These are phyloP conservation scores for Porpolomopsis calyptriformis DNA, from an alignment of 768 basidiomycete genomes.

Conservation along the genomic window DNA sequence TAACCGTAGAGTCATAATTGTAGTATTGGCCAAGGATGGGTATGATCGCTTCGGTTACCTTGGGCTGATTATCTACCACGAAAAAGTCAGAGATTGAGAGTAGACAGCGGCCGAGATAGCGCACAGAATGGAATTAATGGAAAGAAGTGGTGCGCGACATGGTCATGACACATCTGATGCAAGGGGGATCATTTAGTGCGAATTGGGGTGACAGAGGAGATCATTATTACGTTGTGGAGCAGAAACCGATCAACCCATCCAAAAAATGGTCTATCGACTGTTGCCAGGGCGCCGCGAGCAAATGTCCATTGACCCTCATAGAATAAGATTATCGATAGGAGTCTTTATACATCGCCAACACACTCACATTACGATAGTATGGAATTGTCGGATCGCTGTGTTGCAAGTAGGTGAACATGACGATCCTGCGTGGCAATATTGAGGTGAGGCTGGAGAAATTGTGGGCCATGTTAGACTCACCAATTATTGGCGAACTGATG, in stretches of 20 bases:
- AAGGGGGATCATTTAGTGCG: not conserved
- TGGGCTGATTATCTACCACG: slow-evolving; percentile 37
- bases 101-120: not conserved
- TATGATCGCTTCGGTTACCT: slow-evolving; percentile 36
- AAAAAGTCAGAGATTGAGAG: not conserved
- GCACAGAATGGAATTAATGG: slow-evolving; percentile 47
- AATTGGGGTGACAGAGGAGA: not conserved
- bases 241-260: slow-evolving; percentile 50
- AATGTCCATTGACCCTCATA: slow-evolving; percentile 44
- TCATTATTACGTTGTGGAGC: slow-evolving; percentile 36
- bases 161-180: slow-evolving; percentile 33
- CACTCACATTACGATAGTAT: slow-evolving; percentile 34
- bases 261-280: slow-evolving; percentile 49
- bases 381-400: slow-evolving; percentile 52
- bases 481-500: slow-evolving; percentile 8
- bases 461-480: not conserved
- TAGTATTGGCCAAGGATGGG: slow-evolving; percentile 44
- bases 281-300: slow-evolving; percentile 47
- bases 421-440: slow-evolving; percentile 32
- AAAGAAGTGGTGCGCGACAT: slow-evolving; percentile 56
- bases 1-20: slow-evolving; percentile 47
- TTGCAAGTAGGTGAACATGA: slow-evolving; percentile 51
- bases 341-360: not conserved
- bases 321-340: not conserved
- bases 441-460: not conserved